These are phyloP conservation scores for Pseudogymnoascus sp. DNA, from an alignment of 2,329 filamentous ascomycete species.

Conservation along the genomic window DNA sequence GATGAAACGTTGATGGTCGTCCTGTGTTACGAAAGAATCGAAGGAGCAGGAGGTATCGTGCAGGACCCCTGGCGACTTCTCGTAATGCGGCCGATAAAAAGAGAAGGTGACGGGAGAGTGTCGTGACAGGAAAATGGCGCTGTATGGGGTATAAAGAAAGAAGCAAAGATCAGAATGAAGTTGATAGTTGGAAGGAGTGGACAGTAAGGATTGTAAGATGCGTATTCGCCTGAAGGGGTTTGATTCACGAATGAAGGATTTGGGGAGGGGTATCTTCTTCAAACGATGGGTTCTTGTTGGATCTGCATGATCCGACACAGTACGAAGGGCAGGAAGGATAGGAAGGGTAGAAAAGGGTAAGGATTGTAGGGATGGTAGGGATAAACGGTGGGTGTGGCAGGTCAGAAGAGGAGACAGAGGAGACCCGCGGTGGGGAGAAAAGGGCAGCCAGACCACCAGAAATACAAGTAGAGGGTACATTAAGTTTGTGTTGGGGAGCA, in stretches of 20 bases:
- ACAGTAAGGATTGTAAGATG: neutral
- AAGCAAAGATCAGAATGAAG: neutral
- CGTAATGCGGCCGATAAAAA: conserved; percentile 3
- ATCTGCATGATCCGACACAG: conserved; percentile 15
- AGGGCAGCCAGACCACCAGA: conserved; percentile 1
- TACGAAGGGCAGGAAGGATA: conserved; percentile 12
- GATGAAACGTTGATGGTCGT: conserved; percentile 6
- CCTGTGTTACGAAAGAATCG: conserved; percentile 9
- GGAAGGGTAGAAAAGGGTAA: conserved; percentile 13
- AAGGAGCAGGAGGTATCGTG: conserved; percentile 20
- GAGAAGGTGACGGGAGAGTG: neutral
- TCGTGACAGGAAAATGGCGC: neutral
- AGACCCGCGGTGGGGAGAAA: neutral
- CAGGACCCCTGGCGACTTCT: conserved; percentile 17
- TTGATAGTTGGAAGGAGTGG: neutral
- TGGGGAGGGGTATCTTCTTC: conserved; percentile 11
- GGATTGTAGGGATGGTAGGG: conserved; percentile 12
- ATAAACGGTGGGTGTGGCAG: conserved; percentile 14
- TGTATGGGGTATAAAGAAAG: neutral
- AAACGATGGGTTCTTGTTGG: conserved; percentile 11
- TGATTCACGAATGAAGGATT: conserved; percentile 1
- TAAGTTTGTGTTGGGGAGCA: neutral
- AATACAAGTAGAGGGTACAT: neutral
- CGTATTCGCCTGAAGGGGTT: neutral
- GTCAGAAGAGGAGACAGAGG: conserved; percentile 16